Conservation (phyloP, 202 grass and related monocot species). For the Panicum virgatum region DNA sequence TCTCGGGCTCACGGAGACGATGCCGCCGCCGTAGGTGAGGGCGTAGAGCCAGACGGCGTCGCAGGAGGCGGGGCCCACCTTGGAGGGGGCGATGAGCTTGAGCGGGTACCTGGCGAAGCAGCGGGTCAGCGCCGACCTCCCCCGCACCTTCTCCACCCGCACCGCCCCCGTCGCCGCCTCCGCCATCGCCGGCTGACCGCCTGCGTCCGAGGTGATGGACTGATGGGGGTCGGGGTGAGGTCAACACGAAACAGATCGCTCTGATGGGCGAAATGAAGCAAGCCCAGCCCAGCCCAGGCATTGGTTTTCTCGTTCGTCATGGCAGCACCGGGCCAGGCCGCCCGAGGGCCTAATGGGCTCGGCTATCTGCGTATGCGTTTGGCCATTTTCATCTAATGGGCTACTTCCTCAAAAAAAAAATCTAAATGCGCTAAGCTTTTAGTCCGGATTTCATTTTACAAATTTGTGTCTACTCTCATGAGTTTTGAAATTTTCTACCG, state of each 20-base stretch:
- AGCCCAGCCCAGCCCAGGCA: neutral
- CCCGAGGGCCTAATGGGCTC: neutral
- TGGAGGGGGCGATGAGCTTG: constrained; percentile 86
- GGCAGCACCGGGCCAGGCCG: too few species aligned
- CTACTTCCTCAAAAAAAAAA: too few species aligned
- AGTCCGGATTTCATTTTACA: too few species aligned
- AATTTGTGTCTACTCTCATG: too few species aligned
- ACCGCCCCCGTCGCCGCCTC: constrained; percentile 54
- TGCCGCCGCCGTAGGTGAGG: constrained; percentile 88
- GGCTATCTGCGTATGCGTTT: neutral
- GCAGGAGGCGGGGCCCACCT: constrained; percentile 51
- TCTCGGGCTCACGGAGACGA: constrained; percentile 69
- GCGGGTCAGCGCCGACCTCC: constrained; percentile 62
- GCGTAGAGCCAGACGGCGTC: constrained; percentile 79
- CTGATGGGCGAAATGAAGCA: too few species aligned
- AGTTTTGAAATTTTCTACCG: too few species aligned
- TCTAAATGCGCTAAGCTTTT: too few species aligned
- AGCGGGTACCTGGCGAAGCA: constrained; percentile 92
- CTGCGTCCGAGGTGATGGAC: neutral
- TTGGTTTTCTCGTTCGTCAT: too few species aligned
- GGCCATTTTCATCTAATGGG: too few species aligned
- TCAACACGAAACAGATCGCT: too few species aligned
- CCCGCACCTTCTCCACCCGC: constrained; percentile 77
- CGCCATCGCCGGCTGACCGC: neutral
- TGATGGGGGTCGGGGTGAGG: too few species aligned